A percentile compares a stretch with the other conserved stretches of the same genome.
phyloP scores from a whole-genome alignment of 2,329 filamentous ascomycete species.

The Hymenoscyphus scutula region DNA sequence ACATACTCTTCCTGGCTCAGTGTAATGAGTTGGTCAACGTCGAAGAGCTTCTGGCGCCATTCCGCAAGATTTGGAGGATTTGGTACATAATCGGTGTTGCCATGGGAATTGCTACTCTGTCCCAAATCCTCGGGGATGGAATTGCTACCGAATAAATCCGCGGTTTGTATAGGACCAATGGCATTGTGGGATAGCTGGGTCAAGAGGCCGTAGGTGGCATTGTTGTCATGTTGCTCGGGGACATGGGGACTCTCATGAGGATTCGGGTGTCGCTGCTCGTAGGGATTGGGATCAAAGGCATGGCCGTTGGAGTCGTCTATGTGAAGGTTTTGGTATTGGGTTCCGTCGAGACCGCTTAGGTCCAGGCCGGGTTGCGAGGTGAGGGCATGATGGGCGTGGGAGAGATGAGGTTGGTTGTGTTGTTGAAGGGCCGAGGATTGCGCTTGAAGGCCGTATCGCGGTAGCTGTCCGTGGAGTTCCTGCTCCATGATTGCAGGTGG shows the following conservation, averaged over 20 bases:
- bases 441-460: constrained; percentile 28
- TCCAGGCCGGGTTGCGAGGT: constrained; percentile 40
- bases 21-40: constrained; percentile 70
- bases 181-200: constrained; percentile 38
- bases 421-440: constrained; percentile 32
- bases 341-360: constrained; percentile 42
- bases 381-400: constrained; percentile 34
- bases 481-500: constrained; percentile 4
- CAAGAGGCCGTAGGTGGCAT: constrained; percentile 48
- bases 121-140: constrained; percentile 39
- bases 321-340: constrained; percentile 38
- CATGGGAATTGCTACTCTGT: constrained; percentile 46
- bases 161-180: constrained; percentile 38
- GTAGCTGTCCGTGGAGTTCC: constrained; percentile 1
- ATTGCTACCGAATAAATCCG: constrained; percentile 39
- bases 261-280: constrained; percentile 34
- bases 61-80: constrained; percentile 65
- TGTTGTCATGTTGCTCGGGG: constrained; percentile 37
- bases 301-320: constrained; percentile 38
- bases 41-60: constrained; percentile 72
- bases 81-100: constrained; percentile 56
- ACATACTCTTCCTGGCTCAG: constrained; percentile 71
- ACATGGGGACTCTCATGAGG: constrained; percentile 33
- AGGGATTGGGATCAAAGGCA: constrained; percentile 14
- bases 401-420: constrained; percentile 33